Evolutionary conservation across 208 protist species (phyloP).

Genomic region (Leishmania mexicana): DNA sequence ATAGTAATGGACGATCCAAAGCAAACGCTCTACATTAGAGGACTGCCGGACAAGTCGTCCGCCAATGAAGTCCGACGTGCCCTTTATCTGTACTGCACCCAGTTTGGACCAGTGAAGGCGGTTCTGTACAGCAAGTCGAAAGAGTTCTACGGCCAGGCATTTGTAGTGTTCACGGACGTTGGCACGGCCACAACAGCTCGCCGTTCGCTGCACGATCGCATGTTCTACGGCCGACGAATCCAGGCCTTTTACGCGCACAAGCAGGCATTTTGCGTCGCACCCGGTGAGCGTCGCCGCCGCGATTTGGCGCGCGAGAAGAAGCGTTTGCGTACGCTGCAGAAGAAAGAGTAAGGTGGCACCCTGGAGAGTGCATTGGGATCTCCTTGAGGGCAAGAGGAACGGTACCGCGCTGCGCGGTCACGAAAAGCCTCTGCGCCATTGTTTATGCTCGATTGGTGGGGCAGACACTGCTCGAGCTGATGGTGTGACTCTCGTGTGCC

Average conservation of each 20-base stretch:
- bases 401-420: neutral
- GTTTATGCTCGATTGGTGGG: neutral
- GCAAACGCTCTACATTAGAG: constrained; percentile 84
- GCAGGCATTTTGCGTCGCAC: constrained; percentile 77
- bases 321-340: constrained; percentile 20
- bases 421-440: neutral
- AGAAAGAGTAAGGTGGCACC: constrained; percentile 6
- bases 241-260: constrained; percentile 80
- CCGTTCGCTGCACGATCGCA: constrained; percentile 60
- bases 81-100: constrained; percentile 86
- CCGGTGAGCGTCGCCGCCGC: constrained; percentile 61
- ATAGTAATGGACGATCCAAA: constrained; percentile 74
- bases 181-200: constrained; percentile 77
- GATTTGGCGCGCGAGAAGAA: constrained; percentile 45
- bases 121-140: constrained; percentile 66
- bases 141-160: constrained; percentile 81
- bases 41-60: constrained; percentile 82
- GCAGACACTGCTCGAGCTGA: neutral
- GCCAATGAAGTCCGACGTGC: constrained; percentile 71
- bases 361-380: neutral
- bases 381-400: neutral
- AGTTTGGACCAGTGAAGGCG: constrained; percentile 80
- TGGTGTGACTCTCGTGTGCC: neutral
- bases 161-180: constrained; percentile 88
- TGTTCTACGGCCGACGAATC: constrained; percentile 75